phyloP scores from a whole-genome alignment of 2,329 filamentous ascomycete species.

The Pseudocercospora ulei region DNA sequence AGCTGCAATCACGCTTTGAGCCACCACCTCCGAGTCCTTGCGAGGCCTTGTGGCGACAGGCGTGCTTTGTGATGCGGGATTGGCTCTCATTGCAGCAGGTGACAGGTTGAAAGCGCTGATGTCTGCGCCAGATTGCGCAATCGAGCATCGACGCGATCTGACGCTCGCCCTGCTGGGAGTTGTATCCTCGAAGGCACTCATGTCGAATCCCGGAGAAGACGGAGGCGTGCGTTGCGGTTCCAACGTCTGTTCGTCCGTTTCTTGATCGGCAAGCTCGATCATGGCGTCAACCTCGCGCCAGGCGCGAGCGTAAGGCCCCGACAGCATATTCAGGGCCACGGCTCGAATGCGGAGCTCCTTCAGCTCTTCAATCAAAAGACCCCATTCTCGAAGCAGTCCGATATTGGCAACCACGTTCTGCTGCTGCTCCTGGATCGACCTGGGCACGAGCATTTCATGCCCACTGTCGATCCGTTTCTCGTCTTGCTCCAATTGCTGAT shows the following conservation, averaged over 20 bases:
- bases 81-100: neutral
- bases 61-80: slow-evolving; percentile 16
- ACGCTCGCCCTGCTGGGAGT: slow-evolving; percentile 12
- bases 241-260: slow-evolving; percentile 48
- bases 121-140: slow-evolving; percentile 4
- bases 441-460: slow-evolving; percentile 59
- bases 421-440: slow-evolving; percentile 70
- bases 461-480: slow-evolving; percentile 40
- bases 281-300: slow-evolving; percentile 81
- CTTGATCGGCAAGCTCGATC: slow-evolving; percentile 67
- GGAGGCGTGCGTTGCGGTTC: slow-evolving; percentile 46
- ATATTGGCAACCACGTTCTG: slow-evolving; percentile 74
- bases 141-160: slow-evolving; percentile 5
- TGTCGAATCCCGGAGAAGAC: slow-evolving; percentile 50
- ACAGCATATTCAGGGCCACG: slow-evolving; percentile 55
- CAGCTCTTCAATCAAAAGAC: slow-evolving; percentile 69
- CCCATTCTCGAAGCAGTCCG: slow-evolving; percentile 71
- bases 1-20: slow-evolving; percentile 53
- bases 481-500: slow-evolving; percentile 34
- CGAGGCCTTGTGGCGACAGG: slow-evolving; percentile 40
- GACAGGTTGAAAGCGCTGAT: neutral
- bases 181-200: slow-evolving; percentile 48
- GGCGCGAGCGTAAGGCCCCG: slow-evolving; percentile 50
- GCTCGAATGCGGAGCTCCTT: slow-evolving; percentile 66
- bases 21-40: slow-evolving; percentile 50